Evolutionary conservation across 441 rosid species (phyloP), one percentile per base, ranked within the genome.

Genomic region (Iberis amara): DNA sequence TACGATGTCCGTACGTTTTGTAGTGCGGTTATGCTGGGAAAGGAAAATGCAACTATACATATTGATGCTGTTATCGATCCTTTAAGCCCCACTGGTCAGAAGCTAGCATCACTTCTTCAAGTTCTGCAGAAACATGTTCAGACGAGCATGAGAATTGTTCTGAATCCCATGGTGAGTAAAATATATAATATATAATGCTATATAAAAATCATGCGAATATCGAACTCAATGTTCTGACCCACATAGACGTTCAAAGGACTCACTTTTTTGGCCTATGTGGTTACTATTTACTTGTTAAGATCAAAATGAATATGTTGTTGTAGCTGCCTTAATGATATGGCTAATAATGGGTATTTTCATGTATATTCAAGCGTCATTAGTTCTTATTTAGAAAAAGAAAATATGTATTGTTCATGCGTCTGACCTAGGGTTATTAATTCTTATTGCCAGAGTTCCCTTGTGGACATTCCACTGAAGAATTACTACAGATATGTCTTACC

Each of bases 401-500:
- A 30, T 6, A 51, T 23, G 50, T 50, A 38, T 37, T 36, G 13
- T 43, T 38, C 50, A 45, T 39, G 41, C 10, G 41, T 61, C 35
- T 61, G 59, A 61, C 45, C 14, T 59, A 43, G 32, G 48, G 45
- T 36, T 52, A 39, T 43, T 53, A 56, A 50, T 50, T 39, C 28
- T 73, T 52, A 52, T 54, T 73, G 39, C 74, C 89, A 94, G 99
- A 89, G 99, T 78, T 94, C 99, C 56, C 91, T 94, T 57, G 95
- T 73, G 46, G 99, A 89, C 81, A 90, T 94, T 73, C 99, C 99
- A 66, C 68, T 89, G 73, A 94, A 94, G 84, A 94, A 87, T 67
- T 94, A 85, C 81, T 89, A 94, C 80, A 81, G 97, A 94, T 89
- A 83, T 65, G 97, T 94, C 36, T 68, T 89, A 58, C 97, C 99